These are phyloP conservation scores for Ephemerocybe angulata DNA, from an alignment of 768 basidiomycete species.

Conservation along the genomic window DNA sequence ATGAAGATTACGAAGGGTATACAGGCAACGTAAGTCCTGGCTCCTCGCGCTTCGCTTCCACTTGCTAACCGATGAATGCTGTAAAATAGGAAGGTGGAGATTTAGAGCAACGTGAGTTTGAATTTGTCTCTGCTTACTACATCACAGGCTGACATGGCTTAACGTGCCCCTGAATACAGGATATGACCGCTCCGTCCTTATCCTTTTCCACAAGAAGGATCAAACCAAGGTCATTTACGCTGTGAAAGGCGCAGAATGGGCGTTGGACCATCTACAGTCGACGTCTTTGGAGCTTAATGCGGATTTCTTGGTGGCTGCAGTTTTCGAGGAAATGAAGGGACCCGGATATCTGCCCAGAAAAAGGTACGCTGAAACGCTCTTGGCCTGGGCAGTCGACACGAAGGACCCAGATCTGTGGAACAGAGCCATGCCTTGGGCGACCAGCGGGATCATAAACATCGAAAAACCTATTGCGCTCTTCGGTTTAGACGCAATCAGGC, in stretches of 20 bases:
- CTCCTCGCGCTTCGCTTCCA: not conserved
- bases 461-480: no score
- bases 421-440: no score
- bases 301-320: constrained; percentile 9
- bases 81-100: constrained; percentile 21
- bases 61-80: constrained; percentile 1
- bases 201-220: constrained; percentile 24
- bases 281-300: constrained; percentile 15
- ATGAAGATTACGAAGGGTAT: constrained; percentile 38
- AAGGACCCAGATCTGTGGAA: not conserved
- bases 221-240: constrained; percentile 16
- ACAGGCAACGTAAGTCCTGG: constrained; percentile 33
- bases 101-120: constrained; percentile 27
- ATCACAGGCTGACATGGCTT: not conserved
- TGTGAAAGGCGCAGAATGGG: constrained; percentile 18
- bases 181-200: constrained; percentile 26
- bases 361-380: not conserved
- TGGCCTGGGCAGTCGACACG: not conserved
- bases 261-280: constrained; percentile 17
- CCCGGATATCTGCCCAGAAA: not conserved
- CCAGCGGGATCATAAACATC: no score
- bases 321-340: constrained; percentile 13
- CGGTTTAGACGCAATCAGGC: no score
- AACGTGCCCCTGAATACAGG: constrained; percentile 6
- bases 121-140: not conserved